Evolutionary conservation across 495 filamentous ascomycete species (phyloP).

Genomic region (Aspergillus heteromorphus): DNA sequence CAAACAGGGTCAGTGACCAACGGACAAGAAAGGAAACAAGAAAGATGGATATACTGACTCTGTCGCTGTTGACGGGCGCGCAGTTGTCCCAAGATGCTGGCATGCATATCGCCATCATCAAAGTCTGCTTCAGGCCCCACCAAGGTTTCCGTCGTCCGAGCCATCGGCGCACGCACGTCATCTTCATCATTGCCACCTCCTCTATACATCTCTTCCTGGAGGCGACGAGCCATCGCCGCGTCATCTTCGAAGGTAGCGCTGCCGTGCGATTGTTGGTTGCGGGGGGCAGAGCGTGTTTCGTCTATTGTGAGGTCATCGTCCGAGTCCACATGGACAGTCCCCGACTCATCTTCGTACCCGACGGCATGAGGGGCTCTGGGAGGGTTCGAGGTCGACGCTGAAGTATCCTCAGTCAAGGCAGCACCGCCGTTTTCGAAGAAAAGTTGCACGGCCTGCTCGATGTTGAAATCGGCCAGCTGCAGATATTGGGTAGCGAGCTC

Average conservation of each 20-base stretch:
- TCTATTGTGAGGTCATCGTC: constrained; percentile 47
- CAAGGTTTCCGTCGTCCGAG: constrained; percentile 83
- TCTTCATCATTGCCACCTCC: constrained; percentile 49
- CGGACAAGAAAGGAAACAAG: background rate
- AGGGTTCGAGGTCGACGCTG: constrained; percentile 27
- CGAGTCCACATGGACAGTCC: constrained; percentile 67
- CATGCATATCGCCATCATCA: constrained; percentile 55
- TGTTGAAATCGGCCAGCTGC: constrained; percentile 70
- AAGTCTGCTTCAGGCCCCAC: constrained; percentile 63
- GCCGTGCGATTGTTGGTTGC: constrained; percentile 8
- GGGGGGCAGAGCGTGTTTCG: constrained; percentile 21
- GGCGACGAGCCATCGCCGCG: constrained; percentile 81
- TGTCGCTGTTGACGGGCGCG: constrained; percentile 45
- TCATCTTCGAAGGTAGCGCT: constrained; percentile 65
- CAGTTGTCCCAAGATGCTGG: constrained; percentile 62
- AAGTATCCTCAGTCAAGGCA: constrained; percentile 36
- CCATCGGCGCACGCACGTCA: constrained; percentile 83
- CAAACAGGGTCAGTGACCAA: constrained; percentile 8
- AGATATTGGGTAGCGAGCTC: constrained; percentile 73
- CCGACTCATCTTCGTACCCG: constrained; percentile 51
- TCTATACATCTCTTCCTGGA: constrained; percentile 88
- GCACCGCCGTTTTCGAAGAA: constrained; percentile 78
- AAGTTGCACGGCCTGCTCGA: constrained; percentile 80
- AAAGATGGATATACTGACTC: constrained; percentile 30
- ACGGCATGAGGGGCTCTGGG: constrained; percentile 16